phyloP scores from a whole-genome alignment of 1,284 basidiomycete genomes.

The Omphalotus olearius region DNA sequence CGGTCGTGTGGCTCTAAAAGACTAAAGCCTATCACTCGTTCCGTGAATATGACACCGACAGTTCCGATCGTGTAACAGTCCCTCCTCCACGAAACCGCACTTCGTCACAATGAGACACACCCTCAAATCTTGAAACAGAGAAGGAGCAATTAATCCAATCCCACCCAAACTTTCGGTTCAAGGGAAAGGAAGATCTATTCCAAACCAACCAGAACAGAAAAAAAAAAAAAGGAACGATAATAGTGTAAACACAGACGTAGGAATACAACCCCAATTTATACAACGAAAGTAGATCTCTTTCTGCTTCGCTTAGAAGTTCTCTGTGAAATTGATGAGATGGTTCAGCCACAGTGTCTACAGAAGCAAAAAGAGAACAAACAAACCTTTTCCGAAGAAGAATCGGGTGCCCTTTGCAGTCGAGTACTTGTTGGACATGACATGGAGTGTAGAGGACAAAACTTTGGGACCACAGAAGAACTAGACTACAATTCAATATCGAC shows the following conservation, averaged over 20 bases:
- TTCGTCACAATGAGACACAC: too few species aligned
- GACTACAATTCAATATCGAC: not conserved
- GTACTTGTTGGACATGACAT: conserved; percentile 80
- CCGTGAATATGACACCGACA: too few species aligned
- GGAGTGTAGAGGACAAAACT: conserved; percentile 65
- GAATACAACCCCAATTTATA: not conserved
- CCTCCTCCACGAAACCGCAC: too few species aligned
- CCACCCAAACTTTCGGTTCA: not conserved
- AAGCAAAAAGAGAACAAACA: conserved; percentile 12
- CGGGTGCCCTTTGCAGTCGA: conserved; percentile 75
- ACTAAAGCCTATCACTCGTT: too few species aligned
- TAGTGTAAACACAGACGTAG: not conserved
- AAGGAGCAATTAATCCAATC: too few species aligned
- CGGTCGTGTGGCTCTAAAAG: too few species aligned
- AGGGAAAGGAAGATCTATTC: not conserved
- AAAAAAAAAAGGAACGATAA: not conserved
- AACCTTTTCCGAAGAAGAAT: conserved; percentile 87
- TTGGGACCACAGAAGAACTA: conserved; percentile 83
- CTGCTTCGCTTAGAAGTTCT: conserved; percentile 11
- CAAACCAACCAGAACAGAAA: not conserved
- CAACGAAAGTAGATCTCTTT: not conserved
- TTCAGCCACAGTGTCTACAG: not conserved
- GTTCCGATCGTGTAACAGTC: too few species aligned
- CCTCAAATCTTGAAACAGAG: too few species aligned
- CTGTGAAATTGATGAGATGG: not conserved